Evolutionary conservation across 2,329 filamentous ascomycete genomes (phyloP).

Genomic region (Pseudopithomyces chartarum): DNA sequence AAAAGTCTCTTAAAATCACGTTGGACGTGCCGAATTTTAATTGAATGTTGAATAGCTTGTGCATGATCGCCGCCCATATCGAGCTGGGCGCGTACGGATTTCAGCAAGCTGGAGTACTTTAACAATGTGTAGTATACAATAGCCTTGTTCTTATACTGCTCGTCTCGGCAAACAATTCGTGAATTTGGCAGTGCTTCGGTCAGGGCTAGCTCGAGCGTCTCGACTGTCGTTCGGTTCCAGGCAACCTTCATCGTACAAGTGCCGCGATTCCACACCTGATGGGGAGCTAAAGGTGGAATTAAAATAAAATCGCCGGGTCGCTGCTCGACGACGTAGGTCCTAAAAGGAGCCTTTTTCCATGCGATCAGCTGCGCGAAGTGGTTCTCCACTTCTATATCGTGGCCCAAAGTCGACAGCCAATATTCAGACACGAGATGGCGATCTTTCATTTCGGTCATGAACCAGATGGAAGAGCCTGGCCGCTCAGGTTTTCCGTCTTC

Average conservation of each 20-base stretch:
- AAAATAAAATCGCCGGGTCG: slow-evolving; percentile 89
- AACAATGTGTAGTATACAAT: slow-evolving; percentile 87
- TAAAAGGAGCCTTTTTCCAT: slow-evolving; percentile 93
- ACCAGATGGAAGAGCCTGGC: slow-evolving; percentile 92
- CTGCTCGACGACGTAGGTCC: slow-evolving; percentile 91
- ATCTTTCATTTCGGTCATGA: slow-evolving; percentile 97
- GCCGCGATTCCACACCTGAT: slow-evolving; percentile 98
- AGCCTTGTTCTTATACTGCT: slow-evolving; percentile 98
- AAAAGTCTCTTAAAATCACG: slow-evolving; percentile 85
- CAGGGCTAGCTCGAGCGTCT: slow-evolving; percentile 85
- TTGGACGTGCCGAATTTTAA: slow-evolving; percentile 71
- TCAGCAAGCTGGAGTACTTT: slow-evolving; percentile 70
- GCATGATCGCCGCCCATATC: slow-evolving; percentile 48
- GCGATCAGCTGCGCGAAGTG: slow-evolving; percentile 96
- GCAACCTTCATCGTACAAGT: slow-evolving; percentile 96
- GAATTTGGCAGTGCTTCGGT: slow-evolving; percentile 87
- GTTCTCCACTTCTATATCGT: slow-evolving; percentile 95
- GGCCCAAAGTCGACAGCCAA: slow-evolving; percentile 88
- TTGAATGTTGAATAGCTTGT: slow-evolving; percentile 41
- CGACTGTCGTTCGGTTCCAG: slow-evolving; percentile 93
- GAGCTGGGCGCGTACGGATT: slow-evolving; percentile 63
- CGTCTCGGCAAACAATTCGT: slow-evolving; percentile 89
- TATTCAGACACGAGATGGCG: slow-evolving; percentile 90
- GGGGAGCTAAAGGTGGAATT: slow-evolving; percentile 88
- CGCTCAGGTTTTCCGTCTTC: slow-evolving; percentile 73